phyloP scores from a whole-genome alignment of 2,329 filamentous ascomycete genomes.

The Paecilomyces niveus region DNA sequence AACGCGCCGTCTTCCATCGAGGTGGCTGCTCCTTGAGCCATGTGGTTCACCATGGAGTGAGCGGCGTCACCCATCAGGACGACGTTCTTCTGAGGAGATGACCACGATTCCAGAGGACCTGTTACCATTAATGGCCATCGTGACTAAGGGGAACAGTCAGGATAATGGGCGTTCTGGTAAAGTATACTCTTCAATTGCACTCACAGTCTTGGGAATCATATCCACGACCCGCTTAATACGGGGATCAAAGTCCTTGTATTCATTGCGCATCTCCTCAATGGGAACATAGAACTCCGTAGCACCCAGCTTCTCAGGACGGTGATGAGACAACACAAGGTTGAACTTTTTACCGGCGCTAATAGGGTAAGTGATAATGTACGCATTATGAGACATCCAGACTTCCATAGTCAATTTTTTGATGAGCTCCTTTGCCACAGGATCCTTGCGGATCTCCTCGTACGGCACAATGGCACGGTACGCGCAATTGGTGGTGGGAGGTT shows the following conservation, averaged over 20 bases:
- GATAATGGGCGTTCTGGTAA: not conserved
- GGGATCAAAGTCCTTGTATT: conserved; percentile 41
- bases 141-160: conserved; percentile 4
- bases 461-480: conserved; percentile 42
- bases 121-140: conserved; percentile 41
- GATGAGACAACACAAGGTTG: conserved; percentile 42
- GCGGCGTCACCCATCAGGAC: conserved; percentile 40
- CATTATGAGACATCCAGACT: conserved; percentile 32
- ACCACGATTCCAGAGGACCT: conserved; percentile 36
- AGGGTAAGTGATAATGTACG: conserved; percentile 42
- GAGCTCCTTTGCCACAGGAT: conserved; percentile 34
- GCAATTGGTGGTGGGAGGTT: conserved; percentile 34
- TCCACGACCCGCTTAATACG: conserved; percentile 36
- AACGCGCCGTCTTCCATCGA: conserved; percentile 40
- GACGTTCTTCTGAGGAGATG: conserved; percentile 33
- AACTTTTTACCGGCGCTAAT: conserved; percentile 39
- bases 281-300: conserved; percentile 30
- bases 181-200: not conserved
- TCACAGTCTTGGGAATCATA: conserved; percentile 28
- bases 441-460: conserved; percentile 35
- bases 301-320: conserved; percentile 28
- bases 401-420: conserved; percentile 38
- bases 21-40: conserved; percentile 40
- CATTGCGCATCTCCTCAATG: conserved; percentile 35
- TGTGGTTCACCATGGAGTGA: conserved; percentile 38